Conservation (phyloP, 306 rosid species). For the Gillenia trifoliata region DNA sequence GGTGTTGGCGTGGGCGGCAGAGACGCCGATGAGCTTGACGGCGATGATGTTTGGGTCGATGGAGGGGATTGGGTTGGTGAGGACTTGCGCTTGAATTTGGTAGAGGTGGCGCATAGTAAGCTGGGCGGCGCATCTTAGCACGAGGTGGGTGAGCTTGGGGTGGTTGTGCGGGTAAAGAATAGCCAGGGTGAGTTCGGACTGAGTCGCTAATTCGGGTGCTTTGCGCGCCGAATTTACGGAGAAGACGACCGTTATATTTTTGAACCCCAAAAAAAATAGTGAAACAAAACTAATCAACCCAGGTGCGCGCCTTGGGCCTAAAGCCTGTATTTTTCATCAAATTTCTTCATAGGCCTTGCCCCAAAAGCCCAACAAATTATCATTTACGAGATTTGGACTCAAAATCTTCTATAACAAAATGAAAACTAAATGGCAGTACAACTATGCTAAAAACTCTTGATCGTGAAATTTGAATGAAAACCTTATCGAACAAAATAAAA, state of each 20-base stretch:
- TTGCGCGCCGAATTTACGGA: background rate
- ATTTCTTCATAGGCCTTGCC: too few species aligned
- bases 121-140: slow-evolving; percentile 26
- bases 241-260: background rate
- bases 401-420: too few species aligned
- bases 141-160: slow-evolving; percentile 31
- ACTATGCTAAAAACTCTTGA: too few species aligned
- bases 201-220: background rate
- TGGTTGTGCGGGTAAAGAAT: slow-evolving; percentile 27
- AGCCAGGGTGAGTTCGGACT: slow-evolving; percentile 22
- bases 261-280: too few species aligned
- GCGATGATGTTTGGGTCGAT: slow-evolving; percentile 37
- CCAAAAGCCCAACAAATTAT: too few species aligned
- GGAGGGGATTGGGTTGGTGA: slow-evolving; percentile 28
- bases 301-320: too few species aligned
- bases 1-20: slow-evolving; percentile 18
- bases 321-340: too few species aligned
- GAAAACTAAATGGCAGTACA: too few species aligned
- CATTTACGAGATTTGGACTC: too few species aligned
- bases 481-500: too few species aligned
- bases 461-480: too few species aligned
- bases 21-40: slow-evolving; percentile 39
- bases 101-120: slow-evolving; percentile 35
- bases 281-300: background rate
- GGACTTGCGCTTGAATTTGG: slow-evolving; percentile 36